Percentiles rank a stretch among this genome's conserved stretches.
phyloP scores from a whole-genome alignment of 2,329 filamentous ascomycete species.

The Hypocreales sp. region DNA sequence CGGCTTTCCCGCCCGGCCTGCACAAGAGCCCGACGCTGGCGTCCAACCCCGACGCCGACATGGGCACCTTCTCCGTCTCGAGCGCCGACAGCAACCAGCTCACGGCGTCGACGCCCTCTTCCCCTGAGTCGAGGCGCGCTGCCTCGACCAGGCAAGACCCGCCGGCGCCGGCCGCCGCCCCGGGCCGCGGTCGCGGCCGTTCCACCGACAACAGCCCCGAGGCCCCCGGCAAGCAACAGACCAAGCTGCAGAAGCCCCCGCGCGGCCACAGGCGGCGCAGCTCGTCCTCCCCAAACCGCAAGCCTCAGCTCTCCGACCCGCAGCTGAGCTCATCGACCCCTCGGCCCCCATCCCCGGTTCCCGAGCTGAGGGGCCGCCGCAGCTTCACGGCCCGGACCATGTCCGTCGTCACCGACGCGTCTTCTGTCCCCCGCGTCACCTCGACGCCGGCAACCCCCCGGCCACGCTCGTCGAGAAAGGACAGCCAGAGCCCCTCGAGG shows the following conservation, averaged over 20 bases:
- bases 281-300: no score
- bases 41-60: constrained; percentile 2
- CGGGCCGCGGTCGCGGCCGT: no score
- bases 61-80: constrained; percentile 8
- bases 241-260: no score
- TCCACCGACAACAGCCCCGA: no score
- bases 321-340: no score
- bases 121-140: constrained; percentile 11
- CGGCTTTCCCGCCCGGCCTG: not conserved
- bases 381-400: constrained; percentile 33
- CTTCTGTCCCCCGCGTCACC: constrained; percentile 14
- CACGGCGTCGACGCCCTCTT: constrained; percentile 13
- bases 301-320: no score
- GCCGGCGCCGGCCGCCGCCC: constrained; percentile 1
- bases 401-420: constrained; percentile 9
- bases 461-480: constrained; percentile 11
- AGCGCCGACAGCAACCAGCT: constrained; percentile 10
- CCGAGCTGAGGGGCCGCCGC: constrained; percentile 23
- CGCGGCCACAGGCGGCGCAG: no score
- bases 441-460: constrained; percentile 14
- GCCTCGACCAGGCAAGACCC: constrained; percentile 10
- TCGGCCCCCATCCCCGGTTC: constrained; percentile 16
- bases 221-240: no score
- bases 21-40: not conserved
- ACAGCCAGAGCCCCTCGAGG: constrained; percentile 27